Base-by-base conservation (phyloP, 176 grass and related monocot species). In the Eleusine coracana region DNA sequence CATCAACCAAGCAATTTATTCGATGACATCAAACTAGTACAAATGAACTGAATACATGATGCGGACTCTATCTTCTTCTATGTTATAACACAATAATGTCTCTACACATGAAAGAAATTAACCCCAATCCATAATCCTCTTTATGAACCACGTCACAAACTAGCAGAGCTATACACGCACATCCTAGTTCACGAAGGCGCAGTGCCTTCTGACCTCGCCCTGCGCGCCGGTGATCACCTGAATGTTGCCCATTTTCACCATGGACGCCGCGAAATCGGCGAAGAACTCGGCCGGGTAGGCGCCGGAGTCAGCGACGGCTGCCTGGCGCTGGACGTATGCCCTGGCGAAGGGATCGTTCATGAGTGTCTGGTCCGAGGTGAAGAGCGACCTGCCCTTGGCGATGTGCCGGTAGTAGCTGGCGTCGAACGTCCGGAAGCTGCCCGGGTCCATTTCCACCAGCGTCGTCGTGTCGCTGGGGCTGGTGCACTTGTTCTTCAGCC, bases 351-450 rank as follows among this genome's bases (percentile, higher is more conserved):
- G 71, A 46, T 90, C 87, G 7, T 83, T 77, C 82, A 94, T 88
- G 48, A 97, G 90, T 14, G 87, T 90, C 71, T 85, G 80, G 80
- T 97, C 94, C 5, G 94, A 97, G 37, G 82, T 76, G 86, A 97
- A 94, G 23, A 94, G 83, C 3, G 82, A 77, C 60, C 94, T 84
- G 36, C 89, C 83, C 77, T 51, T 94, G 27, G 87, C 80, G 8
- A 97, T 38, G 48, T 62, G 66, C 77, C 77, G 70, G 92, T 90
- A 97, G 89, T 91, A 97, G 76, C 92, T 77, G 3, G 83, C 80
- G 80, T 97, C 92, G 75, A 97, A 97, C 5, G 92, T 94, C 64
- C 75, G 3, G 88, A 90, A 94, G 88, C 94, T 97, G 13, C 94
- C 94, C 0, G 94, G 92, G 84, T 94, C 94, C 51, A 97, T 94